Evolutionary conservation across 169 alveolate species (phyloP), one percentile per base, ranked within the genome.

Genomic region (Plasmodium billcollinsi): DNA sequence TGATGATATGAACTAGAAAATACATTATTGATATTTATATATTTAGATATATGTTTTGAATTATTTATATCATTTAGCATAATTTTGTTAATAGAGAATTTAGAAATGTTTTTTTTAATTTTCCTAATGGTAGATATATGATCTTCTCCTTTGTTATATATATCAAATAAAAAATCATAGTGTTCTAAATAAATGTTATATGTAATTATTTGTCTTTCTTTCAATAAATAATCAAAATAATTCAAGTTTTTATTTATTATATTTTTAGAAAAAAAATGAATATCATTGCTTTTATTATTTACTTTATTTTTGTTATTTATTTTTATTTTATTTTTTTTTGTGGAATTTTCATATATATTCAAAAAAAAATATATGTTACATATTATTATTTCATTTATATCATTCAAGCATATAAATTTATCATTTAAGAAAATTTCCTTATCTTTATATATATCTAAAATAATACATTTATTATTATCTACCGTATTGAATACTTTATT

Each of bases 301-400:
- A 5, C 45, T 33, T 33, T 33, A 33, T 33, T 33, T 33, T 33
- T 33, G 3, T 29, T 5, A 29, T 2, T 1, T 29, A 29, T 29
- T n/a, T n/a, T n/a, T n/a, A n/a, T n/a, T 39, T 39, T 39, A 39
- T 39, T 56, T 83, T 14, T 43, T 54, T 0, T 7, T 83, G 56
- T 18, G 45, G 39, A 67, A 69, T 62, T 29, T 26, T 33, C 52
- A 83, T 20, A 29, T 56, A 26, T 12, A 45, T 33, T 20, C 21
- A 39, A 15, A 58, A 83, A 83, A 39, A 83, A 83, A 29, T 20
- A 69, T 56, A 70, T 45, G 18, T 69, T 54, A 45, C 91, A 83
- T 33, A 83, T 39, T 24, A 69, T 20, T 29, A 83, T 29, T 11
- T 83, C 85, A 6, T 50, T 72, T n/a, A 11, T 39, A 21, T 52